Evolutionary conservation across 1,284 basidiomycete genomes (phyloP), one percentile per base, ranked within the genome.

Genomic region (Boletellus deceptivus): DNA sequence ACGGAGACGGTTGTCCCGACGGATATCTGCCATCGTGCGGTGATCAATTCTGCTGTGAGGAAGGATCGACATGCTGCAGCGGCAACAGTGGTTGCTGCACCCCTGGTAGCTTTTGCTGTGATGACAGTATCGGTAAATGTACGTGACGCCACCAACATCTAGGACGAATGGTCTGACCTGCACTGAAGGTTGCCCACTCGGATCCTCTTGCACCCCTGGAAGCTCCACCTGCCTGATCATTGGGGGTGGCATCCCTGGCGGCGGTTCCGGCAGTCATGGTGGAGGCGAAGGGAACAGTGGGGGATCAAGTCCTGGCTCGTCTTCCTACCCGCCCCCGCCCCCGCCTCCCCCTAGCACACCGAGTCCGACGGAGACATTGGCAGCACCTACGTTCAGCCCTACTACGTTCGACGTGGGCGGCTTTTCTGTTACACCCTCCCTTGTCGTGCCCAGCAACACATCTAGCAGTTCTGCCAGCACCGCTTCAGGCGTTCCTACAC

Each of bases 61-160:
- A 47, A 7, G 54, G 54, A 27, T 33, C 49, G 13, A 25, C 20
- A 4, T 61, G 59, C 37, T 62, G 60, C 27, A 34, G 1, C 7
- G 50, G 22, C 33, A 42, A 43, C 17, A 9, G 0, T 3, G 25
- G 24, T 9, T 61, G 60, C 16, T 63, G 60, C n/a, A 27, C 17
- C 11, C 0, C 38, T 7, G 53, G 54, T 42, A 20, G 2, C 6
- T 48, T 51, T 20, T 64, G 60, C n/a, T 62, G 60, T 13, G 53
- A 47, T 24, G 61, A 63, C 25, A 38, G 37, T 13, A 31, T 45
- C 27, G 63, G 61, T 25, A 53, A 46, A 46, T 63, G 61, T 65
- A 46, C 20, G 61, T 58, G n/a, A 6, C 6, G 13, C 18, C 39
- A 17, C 3, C n/a, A 11, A 10, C n/a, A 11, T 13, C 16, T 4